Base-by-base conservation (phyloP, 345 rosid species). In the Populus euphratica region DNA sequence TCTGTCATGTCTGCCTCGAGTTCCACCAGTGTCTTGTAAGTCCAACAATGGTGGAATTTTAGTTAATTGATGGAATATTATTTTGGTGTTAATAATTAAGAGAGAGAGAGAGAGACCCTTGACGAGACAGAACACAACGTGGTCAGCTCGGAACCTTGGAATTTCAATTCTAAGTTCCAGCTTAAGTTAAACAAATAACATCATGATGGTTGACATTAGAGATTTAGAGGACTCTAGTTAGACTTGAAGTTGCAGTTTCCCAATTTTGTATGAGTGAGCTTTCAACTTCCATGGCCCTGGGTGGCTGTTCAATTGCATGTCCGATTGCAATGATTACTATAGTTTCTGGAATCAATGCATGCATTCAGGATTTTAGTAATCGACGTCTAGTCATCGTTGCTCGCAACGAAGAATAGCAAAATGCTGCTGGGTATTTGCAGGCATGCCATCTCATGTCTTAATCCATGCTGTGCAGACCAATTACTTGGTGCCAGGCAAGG, bases 1-100 rank as follows among this genome's bases (percentile, higher is more conserved):
- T 68, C 78, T 76, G 78, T 68, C 78, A 43, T 76, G 73, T 52
- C 78, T 66, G 56, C 31, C 52, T 10, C 27, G 2, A 8, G 25
- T 1, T 16, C 17, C 29, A 23, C 27, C 38, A 3, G 56, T 29
- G 63, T 17, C 23, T 52, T 12, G 33, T 11, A 20, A 71, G 25
- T 18, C n/a, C 64, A 59, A 10, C 64, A 31, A 50, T 25, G 62
- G 74, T 12, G 74, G 56, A 71, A 21, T 43, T 29, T 31, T 50
- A 49, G 36, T 59, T 4, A 12, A 23, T 2, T 4, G 6, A 17
- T 25, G 11, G 29, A 63, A 39, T 74, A 62, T 31, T 31, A 31
- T 59, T 59, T 25, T 38, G 64, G 68, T 38, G 39, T 6, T 20
- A 20, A 29, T n/a, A 59, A 25, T 54, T 61, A 25, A 73, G 54